Conservation (phyloP, 2,329 filamentous ascomycete species). For the Drechslerella dactyloides region DNA sequence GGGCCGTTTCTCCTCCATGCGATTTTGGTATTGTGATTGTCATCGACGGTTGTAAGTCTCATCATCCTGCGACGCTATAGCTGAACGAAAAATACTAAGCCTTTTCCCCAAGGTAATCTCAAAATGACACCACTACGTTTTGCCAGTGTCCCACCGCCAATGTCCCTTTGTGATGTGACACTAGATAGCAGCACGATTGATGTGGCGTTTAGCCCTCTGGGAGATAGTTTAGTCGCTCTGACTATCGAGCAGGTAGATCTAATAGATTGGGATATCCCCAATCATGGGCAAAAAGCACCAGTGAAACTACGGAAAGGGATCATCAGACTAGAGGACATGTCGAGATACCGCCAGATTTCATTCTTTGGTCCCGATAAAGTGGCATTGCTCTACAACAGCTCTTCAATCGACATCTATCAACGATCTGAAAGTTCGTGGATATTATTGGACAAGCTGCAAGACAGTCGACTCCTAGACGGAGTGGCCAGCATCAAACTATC, state of each 20-base stretch:
- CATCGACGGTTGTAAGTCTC: slow-evolving; percentile 73
- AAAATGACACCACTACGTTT: slow-evolving; percentile 85
- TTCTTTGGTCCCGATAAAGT: slow-evolving; percentile 55
- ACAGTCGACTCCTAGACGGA: slow-evolving; percentile 13
- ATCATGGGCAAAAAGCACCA: slow-evolving; percentile 16
- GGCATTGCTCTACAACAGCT: slow-evolving; percentile 19
- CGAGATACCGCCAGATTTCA: slow-evolving; percentile 55
- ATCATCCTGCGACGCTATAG: slow-evolving; percentile 52
- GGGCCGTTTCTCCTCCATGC: slow-evolving; percentile 65
- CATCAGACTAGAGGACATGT: slow-evolving; percentile 46
- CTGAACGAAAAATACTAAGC: slow-evolving; percentile 2
- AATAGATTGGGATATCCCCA: slow-evolving; percentile 68
- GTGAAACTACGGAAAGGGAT: slow-evolving; percentile 33
- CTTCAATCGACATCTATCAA: slow-evolving; percentile 30
- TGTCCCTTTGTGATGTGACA: slow-evolving; percentile 78
- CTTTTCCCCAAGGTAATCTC: slow-evolving; percentile 62
- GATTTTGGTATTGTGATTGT: slow-evolving; percentile 83
- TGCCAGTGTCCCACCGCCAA: slow-evolving; percentile 88
- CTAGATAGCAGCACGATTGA: slow-evolving; percentile 72
- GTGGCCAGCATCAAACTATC: slow-evolving; percentile 26
- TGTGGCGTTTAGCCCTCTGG: slow-evolving; percentile 72
- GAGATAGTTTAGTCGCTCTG: slow-evolving; percentile 73
- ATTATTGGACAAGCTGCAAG: slow-evolving; percentile 3
- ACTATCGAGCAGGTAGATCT: slow-evolving; percentile 71
- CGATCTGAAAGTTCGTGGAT: slow-evolving; percentile 11